Evolutionary conservation across 163 green algal species (phyloP).

Genomic region (Coccomyxa subellipsoidea): DNA sequence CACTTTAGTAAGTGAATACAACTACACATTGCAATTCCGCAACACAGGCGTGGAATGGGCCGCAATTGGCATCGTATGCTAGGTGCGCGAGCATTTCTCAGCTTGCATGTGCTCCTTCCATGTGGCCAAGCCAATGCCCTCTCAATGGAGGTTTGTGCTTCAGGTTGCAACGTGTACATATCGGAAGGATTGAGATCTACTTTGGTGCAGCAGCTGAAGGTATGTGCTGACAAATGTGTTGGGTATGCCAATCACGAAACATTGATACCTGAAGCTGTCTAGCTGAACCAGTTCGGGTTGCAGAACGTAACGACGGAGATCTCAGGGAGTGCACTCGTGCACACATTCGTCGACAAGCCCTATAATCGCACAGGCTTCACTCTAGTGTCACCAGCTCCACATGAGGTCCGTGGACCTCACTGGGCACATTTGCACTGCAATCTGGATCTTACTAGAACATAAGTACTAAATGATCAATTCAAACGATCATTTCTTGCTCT

Average conservation of each 20-base stretch:
- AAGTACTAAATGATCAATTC: too few relatives aligned
- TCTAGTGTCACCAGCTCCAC: constrained; percentile 24
- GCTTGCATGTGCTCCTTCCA: too few relatives aligned
- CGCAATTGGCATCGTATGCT: neutral
- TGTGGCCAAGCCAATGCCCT: too few relatives aligned
- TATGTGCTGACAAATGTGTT: too few relatives aligned
- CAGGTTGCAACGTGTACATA: constrained; percentile 72
- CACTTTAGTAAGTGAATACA: too few relatives aligned
- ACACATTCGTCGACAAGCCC: constrained; percentile 63
- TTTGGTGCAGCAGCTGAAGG: constrained; percentile 42
- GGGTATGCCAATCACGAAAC: too few relatives aligned
- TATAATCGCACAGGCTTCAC: constrained; percentile 82
- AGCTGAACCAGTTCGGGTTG: too few relatives aligned
- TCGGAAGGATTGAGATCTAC: constrained; percentile 51
- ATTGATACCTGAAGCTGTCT: neutral
- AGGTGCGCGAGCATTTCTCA: neutral
- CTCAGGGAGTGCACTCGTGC: constrained; percentile 28
- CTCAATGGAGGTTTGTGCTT: neutral
- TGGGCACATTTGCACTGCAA: neutral
- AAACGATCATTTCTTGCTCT: too few relatives aligned
- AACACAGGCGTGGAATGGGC: too few relatives aligned
- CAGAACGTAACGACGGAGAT: neutral
- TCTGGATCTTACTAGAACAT: too few relatives aligned
- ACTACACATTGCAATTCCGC: neutral
- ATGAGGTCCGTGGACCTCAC: constrained; percentile 6